Base-by-base conservation (phyloP, 2,329 filamentous ascomycete species). In the Botryotinia convoluta region DNA sequence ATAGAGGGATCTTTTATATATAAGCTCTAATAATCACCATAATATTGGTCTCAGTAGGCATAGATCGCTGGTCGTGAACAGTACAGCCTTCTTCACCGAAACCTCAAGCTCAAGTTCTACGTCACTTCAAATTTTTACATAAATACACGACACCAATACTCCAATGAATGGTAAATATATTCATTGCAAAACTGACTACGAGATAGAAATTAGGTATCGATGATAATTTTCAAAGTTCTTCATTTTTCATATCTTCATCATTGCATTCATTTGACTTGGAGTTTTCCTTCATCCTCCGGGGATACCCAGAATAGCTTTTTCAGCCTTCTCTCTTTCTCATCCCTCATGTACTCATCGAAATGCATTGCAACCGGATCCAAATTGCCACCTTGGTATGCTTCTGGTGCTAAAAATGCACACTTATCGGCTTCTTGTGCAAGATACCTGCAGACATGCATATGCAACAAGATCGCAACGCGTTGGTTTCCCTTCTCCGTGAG, bases 391-490 rank as follows among this genome's bases (percentile, higher is more conserved):
- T 76, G 72, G 67, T 79, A 79, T 29, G 74, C 73, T 59, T 82
- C 79, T 16, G 79, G 80, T 22, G 79, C 78, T 16, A 83, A 76
- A 67, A 83, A 82, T 0, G 79, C 76, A 74, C 82, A 83, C 67
- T 78, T 77, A 2, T 80, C 78, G 22, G 76, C 73, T 39, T 79
- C 78, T 60, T 67, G 73, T 22, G 81, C 80, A 51, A 82, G 79
- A 76, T 82, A 82, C 60, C 80, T 75, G 74, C 82, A 83, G 22
- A 83, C 76, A 75, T 83, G 82, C 72, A 78, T 76, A 68, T 82
- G 80, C 32, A 83, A 76, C 44, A 82, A 77, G n/a, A 81, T 80
- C 8, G 82, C 79, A 14, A 82, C 81, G 12, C 80, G 78, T 75
- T 81, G 79, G 61, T 82, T 81, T 1, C 80, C 82, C 44, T 77